Conservation (phyloP, 257 asterid species). For the Lycium ferocissimum region DNA sequence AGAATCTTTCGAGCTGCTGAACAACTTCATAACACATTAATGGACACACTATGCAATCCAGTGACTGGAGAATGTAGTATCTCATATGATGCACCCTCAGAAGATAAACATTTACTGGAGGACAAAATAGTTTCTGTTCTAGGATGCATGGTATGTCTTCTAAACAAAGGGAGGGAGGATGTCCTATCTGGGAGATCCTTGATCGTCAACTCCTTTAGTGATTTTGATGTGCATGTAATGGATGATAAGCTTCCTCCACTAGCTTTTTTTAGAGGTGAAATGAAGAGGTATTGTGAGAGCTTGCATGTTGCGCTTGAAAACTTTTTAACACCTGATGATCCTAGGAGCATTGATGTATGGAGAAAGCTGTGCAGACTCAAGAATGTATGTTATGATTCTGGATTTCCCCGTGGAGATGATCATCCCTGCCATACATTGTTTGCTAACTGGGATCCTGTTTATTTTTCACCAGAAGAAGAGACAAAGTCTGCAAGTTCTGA, state of each 20-base stretch:
- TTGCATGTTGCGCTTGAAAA: conserved; percentile 88
- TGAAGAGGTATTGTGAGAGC: conserved; percentile 98
- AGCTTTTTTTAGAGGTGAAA: conserved; percentile 87
- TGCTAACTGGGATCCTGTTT: conserved; percentile 90
- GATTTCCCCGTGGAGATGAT: conserved; percentile 76
- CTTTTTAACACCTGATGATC: conserved; percentile 78
- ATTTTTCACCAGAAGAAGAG: conserved; percentile 61
- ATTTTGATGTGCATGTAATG: conserved; percentile 55
- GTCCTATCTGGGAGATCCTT: conserved; percentile 85
- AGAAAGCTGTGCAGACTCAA: conserved; percentile 83
- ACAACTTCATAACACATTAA: conserved; percentile 78
- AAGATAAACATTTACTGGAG: conserved; percentile 80
- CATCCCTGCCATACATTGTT: conserved; percentile 75
- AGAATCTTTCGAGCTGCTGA: conserved; percentile 95
- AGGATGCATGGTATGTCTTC: conserved; percentile 95
- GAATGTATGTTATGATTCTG: conserved; percentile 85
- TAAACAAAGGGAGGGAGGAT: conserved; percentile 92
- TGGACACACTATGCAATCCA: conserved; percentile 94
- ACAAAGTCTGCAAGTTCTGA: conserved; percentile 46
- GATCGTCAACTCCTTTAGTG: conserved; percentile 61
- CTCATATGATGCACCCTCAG: conserved; percentile 79
- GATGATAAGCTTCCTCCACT: conserved; percentile 85
- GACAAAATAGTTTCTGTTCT: conserved; percentile 92
- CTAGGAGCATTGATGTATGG: conserved; percentile 77
- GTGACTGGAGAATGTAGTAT: conserved; percentile 90